A percentile compares a stretch with the other conserved stretches of the same genome.
Evolutionary conservation across 1,284 basidiomycete species (phyloP).

Genomic region (Pyrrhoderma lamaoense): DNA sequence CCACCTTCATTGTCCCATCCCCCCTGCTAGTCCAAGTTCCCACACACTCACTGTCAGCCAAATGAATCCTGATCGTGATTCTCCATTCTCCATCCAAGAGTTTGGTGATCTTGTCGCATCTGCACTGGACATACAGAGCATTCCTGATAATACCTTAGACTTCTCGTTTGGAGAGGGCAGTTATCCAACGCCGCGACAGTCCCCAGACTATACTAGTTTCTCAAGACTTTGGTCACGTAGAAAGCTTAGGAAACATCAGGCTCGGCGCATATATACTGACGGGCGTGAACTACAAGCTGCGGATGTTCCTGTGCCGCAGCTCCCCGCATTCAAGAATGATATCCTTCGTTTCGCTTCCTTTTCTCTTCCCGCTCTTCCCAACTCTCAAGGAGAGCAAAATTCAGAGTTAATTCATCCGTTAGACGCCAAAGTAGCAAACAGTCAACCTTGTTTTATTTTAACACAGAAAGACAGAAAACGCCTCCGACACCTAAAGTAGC

Average conservation of each 20-base stretch:
- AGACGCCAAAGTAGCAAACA: not conserved
- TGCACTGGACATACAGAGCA: constrained; percentile 14
- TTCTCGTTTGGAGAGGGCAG: constrained; percentile 9
- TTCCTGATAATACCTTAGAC: constrained; percentile 14
- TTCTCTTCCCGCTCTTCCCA: constrained; percentile 11
- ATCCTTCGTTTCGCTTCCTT: constrained; percentile 12
- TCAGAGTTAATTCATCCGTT: not conserved
- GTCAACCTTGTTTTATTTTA: too few relatives aligned
- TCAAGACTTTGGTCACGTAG: not conserved
- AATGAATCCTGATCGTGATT: not conserved
- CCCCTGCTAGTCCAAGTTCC: not conserved
- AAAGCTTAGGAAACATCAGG: not conserved
- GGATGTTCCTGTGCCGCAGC: not conserved
- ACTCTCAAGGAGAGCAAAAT: too few relatives aligned
- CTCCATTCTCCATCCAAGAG: constrained; percentile 13
- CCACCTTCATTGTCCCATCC: not conserved
- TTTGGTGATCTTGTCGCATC: constrained; percentile 15
- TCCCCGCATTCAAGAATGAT: not conserved
- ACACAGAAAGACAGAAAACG: not conserved
- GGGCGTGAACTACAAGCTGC: not conserved
- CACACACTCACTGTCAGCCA: not conserved
- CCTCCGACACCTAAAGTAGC: not conserved
- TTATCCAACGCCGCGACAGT: not conserved
- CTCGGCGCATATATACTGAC: constrained; percentile 3
- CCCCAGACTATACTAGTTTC: not conserved